Conservation (phyloP, 2,329 filamentous ascomycete genomes). For the Aspergillus fructus region DNA sequence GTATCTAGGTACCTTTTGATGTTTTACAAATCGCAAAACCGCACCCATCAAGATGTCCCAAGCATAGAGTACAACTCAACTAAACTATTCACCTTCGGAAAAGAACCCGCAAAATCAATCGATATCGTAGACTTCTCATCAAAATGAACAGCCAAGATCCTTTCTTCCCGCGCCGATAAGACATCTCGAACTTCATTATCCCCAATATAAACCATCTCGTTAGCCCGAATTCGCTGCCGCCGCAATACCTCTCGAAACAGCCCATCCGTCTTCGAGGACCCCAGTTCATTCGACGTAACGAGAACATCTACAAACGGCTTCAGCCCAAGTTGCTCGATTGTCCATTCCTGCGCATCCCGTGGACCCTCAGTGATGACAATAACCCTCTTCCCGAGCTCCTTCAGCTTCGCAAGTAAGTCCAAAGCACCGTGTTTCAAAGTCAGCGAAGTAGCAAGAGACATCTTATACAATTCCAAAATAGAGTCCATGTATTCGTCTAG, state of each 20-base stretch:
- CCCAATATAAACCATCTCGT: slow-evolving; percentile 28
- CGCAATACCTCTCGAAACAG: slow-evolving; percentile 27
- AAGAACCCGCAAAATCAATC: no score
- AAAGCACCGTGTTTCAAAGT: slow-evolving; percentile 40
- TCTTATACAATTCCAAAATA: slow-evolving; percentile 18
- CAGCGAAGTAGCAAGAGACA: slow-evolving; percentile 20
- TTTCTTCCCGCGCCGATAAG: slow-evolving; percentile 21
- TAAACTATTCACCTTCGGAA: no score
- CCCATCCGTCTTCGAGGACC: slow-evolving; percentile 33
- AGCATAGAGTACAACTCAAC: no score
- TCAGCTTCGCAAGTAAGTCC: slow-evolving; percentile 35
- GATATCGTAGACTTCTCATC: not conserved
- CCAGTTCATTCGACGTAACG: slow-evolving; percentile 34
- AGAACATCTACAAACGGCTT: slow-evolving; percentile 29
- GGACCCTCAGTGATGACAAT: slow-evolving; percentile 50
- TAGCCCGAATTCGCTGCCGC: slow-evolving; percentile 19
- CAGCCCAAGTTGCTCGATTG: slow-evolving; percentile 35
- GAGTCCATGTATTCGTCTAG: slow-evolving; percentile 8
- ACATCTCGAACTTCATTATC: slow-evolving; percentile 30
- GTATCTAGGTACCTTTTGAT: no score
- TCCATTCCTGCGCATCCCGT: slow-evolving; percentile 49
- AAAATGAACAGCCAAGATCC: slow-evolving; percentile 13
- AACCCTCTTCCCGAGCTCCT: slow-evolving; percentile 39
- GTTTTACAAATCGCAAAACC: no score
- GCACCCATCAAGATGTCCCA: no score